Percentiles rank a stretch among this genome's conserved stretches.
phyloP scores from a whole-genome alignment of 495 filamentous ascomycete genomes.

The Wilcoxina mikolae region DNA sequence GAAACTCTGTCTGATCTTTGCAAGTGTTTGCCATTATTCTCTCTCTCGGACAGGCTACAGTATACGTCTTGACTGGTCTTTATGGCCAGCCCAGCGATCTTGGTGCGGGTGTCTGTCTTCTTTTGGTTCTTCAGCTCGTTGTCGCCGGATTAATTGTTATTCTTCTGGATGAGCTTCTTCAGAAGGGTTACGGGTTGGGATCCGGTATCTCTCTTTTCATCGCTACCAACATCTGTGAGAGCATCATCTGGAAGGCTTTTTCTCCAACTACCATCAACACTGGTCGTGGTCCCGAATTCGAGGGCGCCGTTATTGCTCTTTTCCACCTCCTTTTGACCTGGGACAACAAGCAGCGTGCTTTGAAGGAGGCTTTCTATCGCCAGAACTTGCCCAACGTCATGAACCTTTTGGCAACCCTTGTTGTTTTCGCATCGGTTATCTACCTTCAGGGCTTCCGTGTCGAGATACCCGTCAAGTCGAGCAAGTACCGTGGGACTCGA shows the following conservation, averaged over 20 bases:
- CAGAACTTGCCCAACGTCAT: constrained; percentile 99
- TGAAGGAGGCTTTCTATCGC: constrained; percentile 96
- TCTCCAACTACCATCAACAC: constrained; percentile 99
- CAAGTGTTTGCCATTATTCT: constrained; percentile 85
- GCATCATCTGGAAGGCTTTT: constrained; percentile 99
- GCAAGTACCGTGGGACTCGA: constrained; percentile 94
- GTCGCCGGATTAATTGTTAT: constrained; percentile 96
- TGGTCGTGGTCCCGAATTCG: constrained; percentile 95
- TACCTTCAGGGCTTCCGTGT: constrained; percentile 99
- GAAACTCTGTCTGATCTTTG: constrained; percentile 1
- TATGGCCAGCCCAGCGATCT: constrained; percentile 94
- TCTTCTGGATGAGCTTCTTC: constrained; percentile 94
- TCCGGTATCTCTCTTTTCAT: constrained; percentile 99
- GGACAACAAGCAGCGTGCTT: constrained; percentile 94
- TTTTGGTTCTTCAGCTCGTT: constrained; percentile 92
- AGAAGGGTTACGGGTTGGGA: constrained; percentile 98
- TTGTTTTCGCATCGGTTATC: constrained; percentile 94
- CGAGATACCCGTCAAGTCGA: constrained; percentile 99
- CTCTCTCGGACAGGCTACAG: constrained; percentile 89
- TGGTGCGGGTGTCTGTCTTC: constrained; percentile 91
- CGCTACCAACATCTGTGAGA: constrained; percentile 99
- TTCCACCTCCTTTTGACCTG: constrained; percentile 97
- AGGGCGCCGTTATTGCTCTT: constrained; percentile 95
- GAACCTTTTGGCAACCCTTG: constrained; percentile 86
- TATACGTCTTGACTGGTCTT: constrained; percentile 93